These are phyloP conservation scores for Heracleum sosnowskyi DNA, from an alignment of 129 eudicot species.

Conservation along the genomic window DNA sequence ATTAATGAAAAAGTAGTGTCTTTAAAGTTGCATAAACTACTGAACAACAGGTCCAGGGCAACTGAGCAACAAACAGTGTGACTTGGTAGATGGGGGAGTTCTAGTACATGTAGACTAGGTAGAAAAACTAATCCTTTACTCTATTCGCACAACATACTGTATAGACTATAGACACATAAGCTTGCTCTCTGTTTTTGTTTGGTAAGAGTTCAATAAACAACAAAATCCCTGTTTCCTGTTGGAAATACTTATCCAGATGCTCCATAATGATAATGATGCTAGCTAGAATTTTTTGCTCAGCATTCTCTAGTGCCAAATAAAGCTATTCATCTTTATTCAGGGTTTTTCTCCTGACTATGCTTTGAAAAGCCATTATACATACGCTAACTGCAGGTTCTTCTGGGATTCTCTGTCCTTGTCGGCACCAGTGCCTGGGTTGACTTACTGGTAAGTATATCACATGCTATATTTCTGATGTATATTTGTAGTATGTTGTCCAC, in stretches of 20 bases:
- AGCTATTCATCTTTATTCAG: not conserved
- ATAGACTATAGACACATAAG: not conserved
- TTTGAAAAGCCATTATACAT: not conserved
- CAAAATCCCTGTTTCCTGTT: not conserved
- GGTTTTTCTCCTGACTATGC: not conserved
- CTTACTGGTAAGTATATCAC: slow-evolving; percentile 51
- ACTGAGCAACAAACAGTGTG: slow-evolving; percentile 8
- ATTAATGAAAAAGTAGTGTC: slow-evolving; percentile 18
- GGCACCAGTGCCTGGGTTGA: slow-evolving; percentile 99
- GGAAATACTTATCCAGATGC: not conserved
- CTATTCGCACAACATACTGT: too few species aligned
- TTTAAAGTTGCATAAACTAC: not conserved
- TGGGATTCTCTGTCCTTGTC: slow-evolving; percentile 94
- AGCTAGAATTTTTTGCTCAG: not conserved
- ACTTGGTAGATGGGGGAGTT: slow-evolving; percentile 17
- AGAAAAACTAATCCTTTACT: not conserved
- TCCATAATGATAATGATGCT: not conserved
- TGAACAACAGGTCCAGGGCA: not conserved
- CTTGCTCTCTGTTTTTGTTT: not conserved
- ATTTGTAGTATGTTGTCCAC: not conserved
- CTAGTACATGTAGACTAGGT: slow-evolving; percentile 82
- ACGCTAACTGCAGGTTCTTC: slow-evolving; percentile 57
- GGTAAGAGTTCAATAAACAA: not conserved
- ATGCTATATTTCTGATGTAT: not conserved
- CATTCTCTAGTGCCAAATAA: not conserved